Conservation (phyloP, 1,139 yeast species). For the Kazachstania sp. region DNA sequence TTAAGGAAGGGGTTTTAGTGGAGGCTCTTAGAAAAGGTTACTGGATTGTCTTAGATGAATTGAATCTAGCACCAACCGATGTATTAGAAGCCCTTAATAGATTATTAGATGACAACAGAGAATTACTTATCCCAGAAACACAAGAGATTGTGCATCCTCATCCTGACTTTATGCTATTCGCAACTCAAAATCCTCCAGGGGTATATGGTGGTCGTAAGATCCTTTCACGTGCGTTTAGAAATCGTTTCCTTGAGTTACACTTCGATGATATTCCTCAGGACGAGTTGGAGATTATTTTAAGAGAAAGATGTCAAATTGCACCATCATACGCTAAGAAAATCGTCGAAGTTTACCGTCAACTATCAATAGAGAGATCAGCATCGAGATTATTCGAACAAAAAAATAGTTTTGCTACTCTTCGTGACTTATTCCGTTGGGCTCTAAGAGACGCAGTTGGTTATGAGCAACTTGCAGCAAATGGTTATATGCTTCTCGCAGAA, state of each 20-base stretch:
- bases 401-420: constrained; percentile 89
- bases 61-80: constrained; percentile 96
- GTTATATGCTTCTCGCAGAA: constrained; percentile 89
- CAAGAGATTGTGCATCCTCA: constrained; percentile 93
- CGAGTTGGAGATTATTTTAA: constrained; percentile 80
- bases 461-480: constrained; percentile 89
- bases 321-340: constrained; percentile 91
- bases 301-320: constrained; percentile 86
- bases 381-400: constrained; percentile 86
- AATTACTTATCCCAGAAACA: constrained; percentile 90
- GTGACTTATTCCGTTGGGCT: constrained; percentile 98
- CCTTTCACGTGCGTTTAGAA: constrained; percentile 88
- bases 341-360: constrained; percentile 82
- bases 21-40: constrained; percentile 90
- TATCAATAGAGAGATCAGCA: constrained; percentile 78
- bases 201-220: constrained; percentile 94
- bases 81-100: constrained; percentile 93
- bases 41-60: constrained; percentile 95
- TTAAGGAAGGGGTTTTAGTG: constrained; percentile 86
- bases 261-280: constrained; percentile 96
- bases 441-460: constrained; percentile 89
- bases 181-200: constrained; percentile 98
- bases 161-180: constrained; percentile 94
- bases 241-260: constrained; percentile 89
- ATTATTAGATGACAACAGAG: constrained; percentile 89